Percentiles rank a stretch among this genome's conserved stretches.
Conservation (phyloP, 306 rosid genomes). For the Carpinus viminea region DNA sequence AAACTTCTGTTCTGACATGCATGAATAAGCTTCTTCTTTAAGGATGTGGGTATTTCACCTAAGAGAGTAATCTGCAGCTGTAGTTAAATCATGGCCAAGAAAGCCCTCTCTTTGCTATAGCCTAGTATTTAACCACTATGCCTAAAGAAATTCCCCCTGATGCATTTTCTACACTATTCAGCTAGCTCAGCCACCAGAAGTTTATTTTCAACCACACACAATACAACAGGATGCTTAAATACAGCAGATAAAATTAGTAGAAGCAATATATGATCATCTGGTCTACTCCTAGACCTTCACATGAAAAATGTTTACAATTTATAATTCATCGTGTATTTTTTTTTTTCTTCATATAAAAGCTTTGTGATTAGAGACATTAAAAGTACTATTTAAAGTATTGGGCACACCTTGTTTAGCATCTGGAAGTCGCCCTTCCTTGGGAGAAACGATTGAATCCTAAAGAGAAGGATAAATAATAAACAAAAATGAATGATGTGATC, state of each 20-base stretch:
- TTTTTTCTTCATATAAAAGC: background rate
- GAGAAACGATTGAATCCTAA: constrained; percentile 71
- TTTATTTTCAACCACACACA: background rate
- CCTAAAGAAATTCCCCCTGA: background rate
- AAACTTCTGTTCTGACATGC: background rate
- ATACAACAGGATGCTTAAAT: background rate
- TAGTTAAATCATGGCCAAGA: background rate
- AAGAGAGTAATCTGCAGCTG: background rate
- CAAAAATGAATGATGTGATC: constrained; percentile 8
- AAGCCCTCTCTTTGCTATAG: background rate
- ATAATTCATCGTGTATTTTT: background rate
- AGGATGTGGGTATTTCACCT: background rate
- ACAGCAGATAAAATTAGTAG: background rate
- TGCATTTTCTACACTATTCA: background rate
- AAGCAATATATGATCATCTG: background rate
- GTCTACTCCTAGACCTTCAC: background rate
- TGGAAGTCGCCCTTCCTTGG: constrained; percentile 86
- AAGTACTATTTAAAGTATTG: background rate
- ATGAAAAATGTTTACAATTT: background rate
- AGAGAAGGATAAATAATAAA: background rate
- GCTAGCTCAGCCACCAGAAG: background rate
- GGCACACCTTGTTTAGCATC: constrained; percentile 75
- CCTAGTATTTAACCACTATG: background rate
- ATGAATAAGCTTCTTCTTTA: background rate
- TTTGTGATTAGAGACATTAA: background rate